Percentiles rank a stretch among this genome's conserved stretches.
These are phyloP conservation scores for Tylopilus felleus DNA, from an alignment of 768 basidiomycete genomes.

Conservation along the genomic window DNA sequence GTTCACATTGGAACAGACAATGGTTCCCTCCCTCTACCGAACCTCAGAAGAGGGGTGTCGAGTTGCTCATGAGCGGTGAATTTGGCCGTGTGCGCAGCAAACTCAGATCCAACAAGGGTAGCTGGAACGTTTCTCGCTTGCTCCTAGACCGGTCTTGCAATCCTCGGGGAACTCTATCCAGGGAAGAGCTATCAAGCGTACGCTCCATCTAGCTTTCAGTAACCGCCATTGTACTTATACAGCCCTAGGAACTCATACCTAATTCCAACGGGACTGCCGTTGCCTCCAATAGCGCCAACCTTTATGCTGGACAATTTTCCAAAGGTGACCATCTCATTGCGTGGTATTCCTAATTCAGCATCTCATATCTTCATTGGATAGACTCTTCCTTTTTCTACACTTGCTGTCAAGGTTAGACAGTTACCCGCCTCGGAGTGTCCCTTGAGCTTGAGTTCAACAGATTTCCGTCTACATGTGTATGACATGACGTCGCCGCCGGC, in stretches of 20 bases:
- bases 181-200: constrained; percentile 58
- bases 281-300: constrained; percentile 64
- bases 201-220: constrained; percentile 19
- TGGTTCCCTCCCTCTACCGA: constrained; percentile 46
- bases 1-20: constrained; percentile 26
- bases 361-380: constrained; percentile 25
- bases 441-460: constrained; percentile 35
- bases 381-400: constrained; percentile 94
- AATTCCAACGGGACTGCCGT: constrained; percentile 81
- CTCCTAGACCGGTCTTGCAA: constrained; percentile 42
- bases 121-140: constrained; percentile 46
- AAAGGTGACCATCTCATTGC: constrained; percentile 41
- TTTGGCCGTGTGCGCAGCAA: constrained; percentile 68
- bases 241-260: constrained; percentile 63
- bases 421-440: not conserved
- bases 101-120: constrained; percentile 38
- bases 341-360: not conserved
- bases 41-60: constrained; percentile 60
- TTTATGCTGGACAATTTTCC: constrained; percentile 86
- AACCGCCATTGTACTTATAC: not conserved
- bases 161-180: constrained; percentile 34
- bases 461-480: constrained; percentile 88
- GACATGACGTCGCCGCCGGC: constrained; percentile 57
- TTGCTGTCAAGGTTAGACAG: constrained; percentile 67
- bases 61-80: constrained; percentile 71